Evolutionary conservation across 2,329 filamentous ascomycete species (phyloP), one percentile per base, ranked within the genome.

Genomic region (Sordariomycetes sp.): DNA sequence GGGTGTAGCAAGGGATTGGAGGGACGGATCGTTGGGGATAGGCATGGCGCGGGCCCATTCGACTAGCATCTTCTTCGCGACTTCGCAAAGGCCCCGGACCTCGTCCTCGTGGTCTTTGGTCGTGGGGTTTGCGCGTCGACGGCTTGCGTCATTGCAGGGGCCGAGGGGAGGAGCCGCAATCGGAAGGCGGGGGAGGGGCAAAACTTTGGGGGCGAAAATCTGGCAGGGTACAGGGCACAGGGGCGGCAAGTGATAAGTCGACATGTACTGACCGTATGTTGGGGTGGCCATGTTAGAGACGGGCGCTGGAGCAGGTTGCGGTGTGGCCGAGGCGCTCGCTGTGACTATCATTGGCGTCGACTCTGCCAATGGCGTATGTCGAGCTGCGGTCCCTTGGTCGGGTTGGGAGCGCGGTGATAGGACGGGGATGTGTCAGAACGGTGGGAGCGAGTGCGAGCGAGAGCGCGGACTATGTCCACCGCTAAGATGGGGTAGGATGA

Each of bases 91-190:
- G 4, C 28, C 28, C 4, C 28, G 4, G 28, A 4, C 28, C n/a
- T 43, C 37, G 4, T 43, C 18, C 18, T n/a, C 37, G 3, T 43
- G 4, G 4, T 11, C 53, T 60, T 40, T 53, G 64, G 62, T 66
- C 62, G 40, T 64, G 60, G 67, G 70, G 69, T 37, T 35, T 20
- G 28, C 28, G 28, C 4, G 4, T 50, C 37, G 37, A 35, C 24
- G 22, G 11, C 55, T 25, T 57, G 43, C 55, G 55, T 57, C 55
- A 57, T 58, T 24, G 56, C 50, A 37, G 8, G 16, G 35, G 40
- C 14, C n/a, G 46, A 24, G 46, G 6, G 12, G 37, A n/a, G 18
- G 48, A 24, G 40, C 55, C 56, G 56, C 48, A 43, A 58, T 58
- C 56, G 51, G 51, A 53, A 58, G 37, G 56, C 53, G 51, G 56